A percentile compares a stretch with the other conserved stretches of the same genome.
Evolutionary conservation across 345 rosid genomes (phyloP).

Genomic region (Kandelia obovata): DNA sequence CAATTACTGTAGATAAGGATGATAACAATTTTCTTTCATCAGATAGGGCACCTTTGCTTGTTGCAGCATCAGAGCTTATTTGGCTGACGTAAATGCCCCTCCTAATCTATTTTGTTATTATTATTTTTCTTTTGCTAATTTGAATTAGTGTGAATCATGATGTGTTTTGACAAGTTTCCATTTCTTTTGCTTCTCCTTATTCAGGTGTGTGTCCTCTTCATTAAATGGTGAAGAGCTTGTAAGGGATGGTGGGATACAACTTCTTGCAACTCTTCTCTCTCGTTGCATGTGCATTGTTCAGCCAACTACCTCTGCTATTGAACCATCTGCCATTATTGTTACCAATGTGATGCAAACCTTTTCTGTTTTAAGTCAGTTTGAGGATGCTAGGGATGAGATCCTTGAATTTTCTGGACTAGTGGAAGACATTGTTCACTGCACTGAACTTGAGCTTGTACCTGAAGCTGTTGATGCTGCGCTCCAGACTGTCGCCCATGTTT

Average conservation of each 20-base stretch:
- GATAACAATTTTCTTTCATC: slow-evolving; percentile 89
- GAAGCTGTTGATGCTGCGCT: slow-evolving; percentile 94
- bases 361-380: slow-evolving; percentile 84
- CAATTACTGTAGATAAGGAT: slow-evolving; percentile 82
- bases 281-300: slow-evolving; percentile 96
- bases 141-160: slow-evolving; percentile 10
- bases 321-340: slow-evolving; percentile 88
- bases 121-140: slow-evolving; percentile 11
- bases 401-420: slow-evolving; percentile 69
- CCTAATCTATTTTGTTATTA: not conserved
- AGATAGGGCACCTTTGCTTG: slow-evolving; percentile 90
- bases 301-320: slow-evolving; percentile 86
- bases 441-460: slow-evolving; percentile 89
- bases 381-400: slow-evolving; percentile 78
- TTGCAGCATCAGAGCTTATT: slow-evolving; percentile 97
- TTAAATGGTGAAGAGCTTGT: slow-evolving; percentile 98
- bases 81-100: slow-evolving; percentile 69
- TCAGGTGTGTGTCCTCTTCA: slow-evolving; percentile 92
- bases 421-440: slow-evolving; percentile 89
- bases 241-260: slow-evolving; percentile 92
- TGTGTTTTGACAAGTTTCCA: slow-evolving; percentile 10
- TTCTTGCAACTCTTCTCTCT: slow-evolving; percentile 79
- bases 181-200: slow-evolving; percentile 13
- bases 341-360: slow-evolving; percentile 88
- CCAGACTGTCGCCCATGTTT: slow-evolving; percentile 75